Conservation (phyloP, 805 yeast genomes). For the Wickerhamiella sergipiensis region DNA sequence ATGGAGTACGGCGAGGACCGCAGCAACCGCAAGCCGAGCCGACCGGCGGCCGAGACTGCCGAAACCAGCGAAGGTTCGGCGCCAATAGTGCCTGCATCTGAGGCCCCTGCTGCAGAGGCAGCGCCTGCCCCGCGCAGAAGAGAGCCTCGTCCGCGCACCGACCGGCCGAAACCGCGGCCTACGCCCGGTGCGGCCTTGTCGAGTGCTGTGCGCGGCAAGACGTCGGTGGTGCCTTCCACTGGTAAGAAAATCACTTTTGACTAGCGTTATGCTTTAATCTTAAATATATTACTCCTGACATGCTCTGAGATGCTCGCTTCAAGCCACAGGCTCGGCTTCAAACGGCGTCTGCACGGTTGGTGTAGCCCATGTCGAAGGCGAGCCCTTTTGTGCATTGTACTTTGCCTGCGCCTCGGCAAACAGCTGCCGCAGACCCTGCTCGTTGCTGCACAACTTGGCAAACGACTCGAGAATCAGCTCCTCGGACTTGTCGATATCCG, state of each 20-base stretch:
- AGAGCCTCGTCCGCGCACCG: not conserved
- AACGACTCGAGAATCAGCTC: slow-evolving; percentile 49
- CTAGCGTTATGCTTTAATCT: slow-evolving; percentile 7
- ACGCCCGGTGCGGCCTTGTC: slow-evolving; percentile 74
- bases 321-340: not conserved
- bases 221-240: slow-evolving; percentile 76
- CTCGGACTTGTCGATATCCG: slow-evolving; percentile 12
- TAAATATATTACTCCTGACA: not conserved
- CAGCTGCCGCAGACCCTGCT: slow-evolving; percentile 33
- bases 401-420: slow-evolving; percentile 44
- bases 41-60: slow-evolving; percentile 19
- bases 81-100: not conserved
- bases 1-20: slow-evolving; percentile 94
- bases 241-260: slow-evolving; percentile 77
- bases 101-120: not conserved
- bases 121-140: not conserved
- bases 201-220: slow-evolving; percentile 74
- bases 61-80: slow-evolving; percentile 5
- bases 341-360: not conserved
- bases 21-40: slow-evolving; percentile 48
- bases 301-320: no score
- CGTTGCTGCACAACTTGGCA: slow-evolving; percentile 45
- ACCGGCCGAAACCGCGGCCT: slow-evolving; percentile 10
- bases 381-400: not conserved
- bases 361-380: not conserved